Evolutionary conservation across 306 rosid species (phyloP).

Genomic region (Dalbergia cultrata): DNA sequence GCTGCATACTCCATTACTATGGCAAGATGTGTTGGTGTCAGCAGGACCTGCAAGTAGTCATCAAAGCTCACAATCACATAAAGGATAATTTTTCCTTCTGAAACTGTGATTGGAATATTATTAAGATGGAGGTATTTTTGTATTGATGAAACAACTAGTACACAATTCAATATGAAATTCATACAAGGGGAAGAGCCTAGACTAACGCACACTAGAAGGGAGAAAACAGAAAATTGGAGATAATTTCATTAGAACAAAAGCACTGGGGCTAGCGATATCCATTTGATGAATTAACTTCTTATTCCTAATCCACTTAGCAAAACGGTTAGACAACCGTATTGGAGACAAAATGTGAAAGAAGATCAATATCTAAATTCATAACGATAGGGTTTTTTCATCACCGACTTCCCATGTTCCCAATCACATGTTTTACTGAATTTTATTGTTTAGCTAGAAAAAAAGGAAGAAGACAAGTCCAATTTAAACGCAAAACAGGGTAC

Average conservation of each 20-base stretch:
- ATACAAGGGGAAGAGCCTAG: constrained; percentile 8
- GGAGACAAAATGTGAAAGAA: constrained; percentile 9
- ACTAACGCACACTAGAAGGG: not conserved
- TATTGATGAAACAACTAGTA: not conserved
- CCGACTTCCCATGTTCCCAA: constrained; percentile 32
- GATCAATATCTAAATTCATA: constrained; percentile 25
- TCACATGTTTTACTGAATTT: not conserved
- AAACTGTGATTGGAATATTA: not conserved
- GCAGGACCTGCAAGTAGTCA: constrained; percentile 63
- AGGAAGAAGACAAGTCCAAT: not conserved
- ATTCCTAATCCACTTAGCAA: constrained; percentile 6
- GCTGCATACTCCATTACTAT: constrained; percentile 94
- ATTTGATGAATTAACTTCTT: not conserved
- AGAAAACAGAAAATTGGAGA: not conserved
- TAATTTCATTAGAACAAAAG: not conserved
- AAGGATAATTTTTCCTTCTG: not conserved
- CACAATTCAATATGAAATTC: constrained; percentile 1
- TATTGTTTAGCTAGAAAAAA: not conserved
- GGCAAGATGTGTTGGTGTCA: constrained; percentile 86
- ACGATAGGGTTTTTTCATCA: constrained; percentile 24
- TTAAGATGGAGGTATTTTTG: constrained; percentile 3
- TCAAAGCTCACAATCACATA: constrained; percentile 47
- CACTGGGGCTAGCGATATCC: not conserved
- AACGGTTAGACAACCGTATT: constrained; percentile 7
- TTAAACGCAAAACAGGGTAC: not conserved